Conservation (phyloP, 441 rosid species). For the Erodium texanum region DNA sequence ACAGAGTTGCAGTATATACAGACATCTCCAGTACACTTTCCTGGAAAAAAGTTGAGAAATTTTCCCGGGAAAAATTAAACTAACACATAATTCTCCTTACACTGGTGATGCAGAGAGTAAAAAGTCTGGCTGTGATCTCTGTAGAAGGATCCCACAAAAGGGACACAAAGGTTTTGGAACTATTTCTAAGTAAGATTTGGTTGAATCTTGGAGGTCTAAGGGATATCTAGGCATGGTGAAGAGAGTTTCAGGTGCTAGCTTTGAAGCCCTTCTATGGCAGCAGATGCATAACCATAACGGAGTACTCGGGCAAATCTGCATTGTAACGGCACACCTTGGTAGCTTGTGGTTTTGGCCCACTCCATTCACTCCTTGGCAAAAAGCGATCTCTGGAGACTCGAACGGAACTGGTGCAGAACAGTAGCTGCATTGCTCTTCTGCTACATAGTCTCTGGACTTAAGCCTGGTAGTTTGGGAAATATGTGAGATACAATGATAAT, state of each 20-base stretch:
- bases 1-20: background rate
- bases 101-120: slow-evolving; percentile 69
- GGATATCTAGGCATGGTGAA: slow-evolving; percentile 46
- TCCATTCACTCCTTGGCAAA: slow-evolving; percentile 37
- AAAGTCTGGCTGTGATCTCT: slow-evolving; percentile 72
- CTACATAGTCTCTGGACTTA: slow-evolving; percentile 15
- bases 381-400: slow-evolving; percentile 57
- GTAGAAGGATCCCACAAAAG: slow-evolving; percentile 76
- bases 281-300: slow-evolving; percentile 85
- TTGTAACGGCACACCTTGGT: slow-evolving; percentile 60
- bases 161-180: slow-evolving; percentile 54
- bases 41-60: background rate
- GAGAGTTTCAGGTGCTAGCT: slow-evolving; percentile 43
- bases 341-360: slow-evolving; percentile 43
- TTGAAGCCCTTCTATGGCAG: slow-evolving; percentile 47
- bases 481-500: too few relatives aligned
- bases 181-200: slow-evolving; percentile 23
- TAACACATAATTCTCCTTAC: slow-evolving; percentile 16
- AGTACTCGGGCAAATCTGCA: slow-evolving; percentile 64
- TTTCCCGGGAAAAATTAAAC: background rate
- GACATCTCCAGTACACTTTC: background rate
- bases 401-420: slow-evolving; percentile 56
- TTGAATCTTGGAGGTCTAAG: slow-evolving; percentile 27
- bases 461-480: slow-evolving; percentile 26
- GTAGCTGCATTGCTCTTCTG: slow-evolving; percentile 59